Base-by-base conservation (phyloP, 345 rosid genomes). In the Rhizophora apiculata region DNA sequence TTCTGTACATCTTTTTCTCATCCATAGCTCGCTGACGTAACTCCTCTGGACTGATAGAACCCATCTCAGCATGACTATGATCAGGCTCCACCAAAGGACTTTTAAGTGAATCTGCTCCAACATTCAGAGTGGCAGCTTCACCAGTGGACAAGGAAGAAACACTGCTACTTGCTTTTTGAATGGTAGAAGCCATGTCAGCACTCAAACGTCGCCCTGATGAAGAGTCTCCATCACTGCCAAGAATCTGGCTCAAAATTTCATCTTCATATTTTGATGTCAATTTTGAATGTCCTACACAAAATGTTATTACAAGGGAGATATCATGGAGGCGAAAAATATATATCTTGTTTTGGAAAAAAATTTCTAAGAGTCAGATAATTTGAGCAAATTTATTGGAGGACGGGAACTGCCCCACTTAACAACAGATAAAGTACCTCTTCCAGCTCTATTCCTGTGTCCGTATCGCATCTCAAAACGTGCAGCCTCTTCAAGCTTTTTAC, bases 401-500 rank as follows among this genome's bases (percentile, higher is more conserved):
- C 18, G 3, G 49, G 5, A 13, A 5, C 49, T 13, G 18, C 49
- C 49, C 19, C 15, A 43, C 19, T 43, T 43, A 43, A 43, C 49
- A 43, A 43, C 16, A 43, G 29, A 22, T 11, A 9, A 22, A 3
- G 34, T 76, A 89, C 99, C 97, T 88, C 75, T 87, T 0, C 78
- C 78, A 49, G 80, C 65, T 85, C 88, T 81, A 68, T 46, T 81
- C 74, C 73, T 87, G 80, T 87, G 63, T 46, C 96, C 90, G 60
- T 86, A 85, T 6, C 97, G 91, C 79, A 85, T 64, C 88, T 95
- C 98, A 72, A 90, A 90, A 16, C 97, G 88, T 0, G 94, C 96
- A 1, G 97, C 97, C 85, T 92, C 97, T 80, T 92, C 97, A 34
- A 92, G 78, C 56, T 75, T 84, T 79, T 90, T 92, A 84, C 98